Base-by-base conservation (phyloP, 2,329 filamentous ascomycete species). In the Madurella mycetomatis region DNA sequence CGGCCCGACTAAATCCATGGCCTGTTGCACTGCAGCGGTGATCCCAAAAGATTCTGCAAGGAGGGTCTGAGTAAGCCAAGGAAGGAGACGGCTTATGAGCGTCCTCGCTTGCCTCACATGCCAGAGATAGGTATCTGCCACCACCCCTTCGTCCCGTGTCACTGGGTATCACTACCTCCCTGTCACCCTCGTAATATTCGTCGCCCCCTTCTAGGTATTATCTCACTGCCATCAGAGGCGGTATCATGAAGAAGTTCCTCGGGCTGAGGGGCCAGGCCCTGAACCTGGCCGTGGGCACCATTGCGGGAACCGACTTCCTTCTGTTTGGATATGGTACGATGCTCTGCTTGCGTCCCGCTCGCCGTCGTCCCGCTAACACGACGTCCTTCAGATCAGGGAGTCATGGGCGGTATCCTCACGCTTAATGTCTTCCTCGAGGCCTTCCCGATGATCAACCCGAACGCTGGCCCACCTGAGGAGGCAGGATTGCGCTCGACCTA, bases 401-500 rank as follows among this genome's bases (percentile, higher is more conserved):
- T 90, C 9, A 90, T 88, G 78, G 87, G 85, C 44, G 85, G 85
- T 53, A 83, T 92, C 59, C 73, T 92, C 53, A 89, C 86, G 2
- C 78, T 92, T 64, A 71, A 78, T 17, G 76, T 77, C 9, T 89
- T 88, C 62, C 72, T 83, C 2, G 62, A 68, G 2, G 69, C 72
- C 15, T 84, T 84, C 59, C 81, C 80, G 0, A 65, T 73, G 39
- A 80, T 82, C 58, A 77, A 83, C 63, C 74, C 79, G 4, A 66
- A 72, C 12, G 66, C 70, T 19, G 64, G 18, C 12, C 39, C 16
- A 12, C 9, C 51, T n/a, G 44, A 16, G 2, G 5, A 18, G 13
- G 25, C 16, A 8, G 49, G 51, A 31, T 51, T 49, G 9, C 49
- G 53, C 15, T 45, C 53, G 1, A 55, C 49, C 7, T 55, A 55